A percentile compares a stretch with the other conserved stretches of the same genome.
These are phyloP conservation scores for Solanum appendiculatum DNA, from an alignment of 257 asterid species.

Conservation along the genomic window DNA sequence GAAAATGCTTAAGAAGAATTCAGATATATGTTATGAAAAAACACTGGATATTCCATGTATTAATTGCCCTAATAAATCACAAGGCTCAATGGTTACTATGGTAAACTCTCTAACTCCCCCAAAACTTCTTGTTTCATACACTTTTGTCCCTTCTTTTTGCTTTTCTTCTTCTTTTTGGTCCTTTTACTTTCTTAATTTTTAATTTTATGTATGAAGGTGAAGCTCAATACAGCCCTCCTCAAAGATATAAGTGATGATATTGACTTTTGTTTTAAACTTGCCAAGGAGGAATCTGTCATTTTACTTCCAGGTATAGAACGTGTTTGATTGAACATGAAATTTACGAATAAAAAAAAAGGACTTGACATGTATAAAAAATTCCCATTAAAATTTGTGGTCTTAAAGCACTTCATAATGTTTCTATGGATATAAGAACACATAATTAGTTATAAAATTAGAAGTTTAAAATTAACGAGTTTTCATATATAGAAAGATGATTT, in stretches of 20 bases:
- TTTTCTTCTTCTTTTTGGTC: not conserved
- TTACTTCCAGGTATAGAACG: conserved; percentile 61
- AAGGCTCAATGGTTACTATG: conserved; percentile 89
- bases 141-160: not conserved
- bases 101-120: conserved; percentile 9
- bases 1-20: conserved; percentile 37
- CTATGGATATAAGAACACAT: too few relatives aligned
- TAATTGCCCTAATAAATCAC: conserved; percentile 53
- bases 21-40: conserved; percentile 38
- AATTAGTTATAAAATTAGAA: not conserved
- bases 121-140: not conserved
- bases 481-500: too few relatives aligned
- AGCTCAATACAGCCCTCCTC: conserved; percentile 39
- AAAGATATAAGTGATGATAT: conserved; percentile 60
- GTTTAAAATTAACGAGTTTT: not conserved
- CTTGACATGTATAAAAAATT: not conserved
- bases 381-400: not conserved
- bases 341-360: not conserved
- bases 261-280: conserved; percentile 64
- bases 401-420: not conserved
- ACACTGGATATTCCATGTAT: conserved; percentile 46
- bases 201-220: conserved; percentile 26
- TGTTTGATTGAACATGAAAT: not conserved
- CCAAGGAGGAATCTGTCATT: conserved; percentile 75
- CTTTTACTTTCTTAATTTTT: not conserved